Conservation (phyloP, 1,139 yeast species). For the Sugiyamaella japonica region DNA sequence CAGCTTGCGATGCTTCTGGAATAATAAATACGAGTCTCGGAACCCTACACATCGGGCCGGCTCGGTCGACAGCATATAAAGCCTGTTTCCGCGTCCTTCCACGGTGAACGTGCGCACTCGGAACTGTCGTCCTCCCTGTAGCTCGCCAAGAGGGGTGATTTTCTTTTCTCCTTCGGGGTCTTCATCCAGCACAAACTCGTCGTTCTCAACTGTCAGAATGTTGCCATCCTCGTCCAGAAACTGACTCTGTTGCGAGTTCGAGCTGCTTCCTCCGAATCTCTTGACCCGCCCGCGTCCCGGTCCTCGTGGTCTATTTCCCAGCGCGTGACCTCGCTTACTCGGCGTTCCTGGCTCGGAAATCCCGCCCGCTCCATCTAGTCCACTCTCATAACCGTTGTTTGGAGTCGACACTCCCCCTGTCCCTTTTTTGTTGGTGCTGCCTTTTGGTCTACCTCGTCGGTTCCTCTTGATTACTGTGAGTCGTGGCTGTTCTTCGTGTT, state of each 20-base stretch:
- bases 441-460: constrained; percentile 42
- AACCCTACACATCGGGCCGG: constrained; percentile 95
- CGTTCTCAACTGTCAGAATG: constrained; percentile 59
- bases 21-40: constrained; percentile 86
- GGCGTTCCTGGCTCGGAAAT: constrained; percentile 16
- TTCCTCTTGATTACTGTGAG: constrained; percentile 18
- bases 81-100: constrained; percentile 66
- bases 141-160: constrained; percentile 64
- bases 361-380: constrained; percentile 17
- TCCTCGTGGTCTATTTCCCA: constrained; percentile 28
- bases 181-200: constrained; percentile 77
- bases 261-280: constrained; percentile 26
- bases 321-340: constrained; percentile 25
- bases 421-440: constrained; percentile 32
- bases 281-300: constrained; percentile 28
- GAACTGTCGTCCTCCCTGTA: constrained; percentile 75
- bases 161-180: constrained; percentile 82
- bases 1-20: constrained; percentile 76
- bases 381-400: constrained; percentile 22
- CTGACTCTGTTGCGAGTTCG: constrained; percentile 24
- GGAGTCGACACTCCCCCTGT: constrained; percentile 21
- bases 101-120: constrained; percentile 82
- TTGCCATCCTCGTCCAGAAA: constrained; percentile 48
- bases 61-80: constrained; percentile 90
- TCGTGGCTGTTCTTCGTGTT: constrained; percentile 10